Base-by-base conservation (phyloP, 768 basidiomycete genomes). In the Suillus fuscotomentosus region DNA sequence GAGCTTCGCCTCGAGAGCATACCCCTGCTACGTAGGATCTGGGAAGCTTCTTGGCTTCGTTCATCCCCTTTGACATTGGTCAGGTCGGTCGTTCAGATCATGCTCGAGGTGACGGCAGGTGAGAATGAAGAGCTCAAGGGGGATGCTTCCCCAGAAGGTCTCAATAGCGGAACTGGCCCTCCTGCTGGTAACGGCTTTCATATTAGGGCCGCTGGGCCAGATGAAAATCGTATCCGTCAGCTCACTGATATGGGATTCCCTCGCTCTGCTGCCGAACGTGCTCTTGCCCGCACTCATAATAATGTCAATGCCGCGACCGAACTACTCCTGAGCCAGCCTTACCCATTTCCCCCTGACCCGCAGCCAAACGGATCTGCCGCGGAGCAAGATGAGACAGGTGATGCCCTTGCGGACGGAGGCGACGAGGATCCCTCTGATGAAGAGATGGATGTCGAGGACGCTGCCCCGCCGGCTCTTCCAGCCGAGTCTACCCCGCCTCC, bases 211-310 rank as follows among this genome's bases (percentile, higher is more conserved):
- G 67, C 81, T 65, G 86, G 82, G 14, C 85, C 90, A 0, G 92
- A 94, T 72, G 94, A 95, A 73, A 83, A 82, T 54, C 86, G 90
- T 42, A 86, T 98, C 61, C 85, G 86, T 60, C 91, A 94, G 70
- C 81, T 99, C 62, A 89, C 87, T 11, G 97, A 99, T 70, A 99
- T 99, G 97, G 97, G 97, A 54, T 99, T 99, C 81, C 87, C 91
- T 42, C 87, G 95, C n/a, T 84, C 87, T 48, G 92, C 93, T 14
- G 94, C 89, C 2, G 91, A 92, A 71, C 85, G 89, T 60, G 97
- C 97, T 5, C 80, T 99, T 45, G 76, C 83, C 22, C 91, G 96
- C 13, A 88, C 90, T 5, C 87, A 90, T 66, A 99, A 99, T 76
- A 95, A 97, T 71, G 82, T 97, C 70, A 88, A 83, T 51, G 87